phyloP scores from a whole-genome alignment of 768 basidiomycete species.

The Cystofilobasidium capitatum region DNA sequence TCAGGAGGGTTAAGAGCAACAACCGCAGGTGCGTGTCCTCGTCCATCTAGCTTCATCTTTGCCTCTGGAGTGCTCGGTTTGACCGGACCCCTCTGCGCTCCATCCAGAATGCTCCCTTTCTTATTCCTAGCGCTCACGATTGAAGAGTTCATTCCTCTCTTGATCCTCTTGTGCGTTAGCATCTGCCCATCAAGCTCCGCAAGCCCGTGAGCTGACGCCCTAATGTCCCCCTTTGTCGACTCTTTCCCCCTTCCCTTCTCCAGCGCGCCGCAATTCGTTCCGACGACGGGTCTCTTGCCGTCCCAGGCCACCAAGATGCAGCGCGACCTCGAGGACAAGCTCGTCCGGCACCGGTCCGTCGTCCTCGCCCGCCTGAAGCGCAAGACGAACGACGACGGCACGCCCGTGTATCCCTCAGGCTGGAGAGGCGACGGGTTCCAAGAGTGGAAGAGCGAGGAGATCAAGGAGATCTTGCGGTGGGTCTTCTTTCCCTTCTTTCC shows the following conservation, averaged over 20 bases:
- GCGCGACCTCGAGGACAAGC: not conserved
- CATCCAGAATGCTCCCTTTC: not conserved
- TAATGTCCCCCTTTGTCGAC: not conserved
- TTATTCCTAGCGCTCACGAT: slow-evolving; percentile 1
- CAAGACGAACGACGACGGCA: not conserved
- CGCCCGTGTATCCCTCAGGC: not conserved
- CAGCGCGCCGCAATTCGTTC: not conserved
- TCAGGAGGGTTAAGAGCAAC: slow-evolving; percentile 4
- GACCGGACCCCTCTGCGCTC: not conserved
- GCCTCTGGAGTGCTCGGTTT: no score
- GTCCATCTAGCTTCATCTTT: not conserved
- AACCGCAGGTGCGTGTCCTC: not conserved
- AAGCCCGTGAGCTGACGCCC: not conserved
- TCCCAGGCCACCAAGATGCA: not conserved
- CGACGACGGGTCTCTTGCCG: slow-evolving; percentile 2
- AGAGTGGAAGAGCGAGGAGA: slow-evolving; percentile 8
- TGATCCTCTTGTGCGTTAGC: slow-evolving; percentile 1
- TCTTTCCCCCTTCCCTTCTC: no score
- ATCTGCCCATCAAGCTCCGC: not conserved
- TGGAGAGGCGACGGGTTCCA: not conserved
- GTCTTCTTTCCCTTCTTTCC: no score
- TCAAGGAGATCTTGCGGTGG: not conserved
- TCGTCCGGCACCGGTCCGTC: not conserved
- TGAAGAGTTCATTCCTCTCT: slow-evolving; percentile 5
- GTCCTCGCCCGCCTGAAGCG: not conserved